These are phyloP conservation scores for Paramecium tetraurelia DNA, from an alignment of 73 alveolate species.

Conservation along the genomic window DNA sequence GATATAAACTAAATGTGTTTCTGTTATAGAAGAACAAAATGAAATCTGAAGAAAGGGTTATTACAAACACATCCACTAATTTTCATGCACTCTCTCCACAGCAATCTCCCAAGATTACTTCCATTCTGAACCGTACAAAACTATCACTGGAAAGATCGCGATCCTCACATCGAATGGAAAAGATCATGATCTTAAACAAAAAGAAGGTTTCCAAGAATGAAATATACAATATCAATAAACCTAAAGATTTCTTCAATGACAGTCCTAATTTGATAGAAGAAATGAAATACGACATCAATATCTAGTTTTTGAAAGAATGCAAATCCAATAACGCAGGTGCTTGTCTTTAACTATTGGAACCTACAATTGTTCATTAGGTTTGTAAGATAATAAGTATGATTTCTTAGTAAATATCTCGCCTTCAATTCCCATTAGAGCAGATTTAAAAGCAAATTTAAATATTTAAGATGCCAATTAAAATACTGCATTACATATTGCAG, in stretches of 20 bases:
- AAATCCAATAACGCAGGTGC: background rate
- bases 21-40: background rate
- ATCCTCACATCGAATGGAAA: background rate
- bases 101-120: background rate
- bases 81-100: background rate
- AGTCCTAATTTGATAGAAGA: background rate
- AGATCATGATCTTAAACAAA: background rate
- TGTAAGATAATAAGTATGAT: background rate
- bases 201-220: background rate
- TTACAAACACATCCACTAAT: background rate
- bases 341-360: slow-evolving; percentile 21
- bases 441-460: background rate
- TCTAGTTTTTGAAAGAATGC: background rate
- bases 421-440: background rate
- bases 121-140: background rate
- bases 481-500: slow-evolving; percentile 8
- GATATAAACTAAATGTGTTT: background rate
- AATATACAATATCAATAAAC: background rate
- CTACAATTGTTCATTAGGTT: background rate
- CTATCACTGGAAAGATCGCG: background rate
- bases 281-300: background rate
- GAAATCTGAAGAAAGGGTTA: background rate
- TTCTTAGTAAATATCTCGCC: background rate
- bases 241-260: background rate
- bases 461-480: background rate